Percentiles rank a stretch among this genome's conserved stretches.
These are phyloP conservation scores for Talaromyces sp. DNA, from an alignment of 2,329 filamentous ascomycete genomes.

Conservation along the genomic window DNA sequence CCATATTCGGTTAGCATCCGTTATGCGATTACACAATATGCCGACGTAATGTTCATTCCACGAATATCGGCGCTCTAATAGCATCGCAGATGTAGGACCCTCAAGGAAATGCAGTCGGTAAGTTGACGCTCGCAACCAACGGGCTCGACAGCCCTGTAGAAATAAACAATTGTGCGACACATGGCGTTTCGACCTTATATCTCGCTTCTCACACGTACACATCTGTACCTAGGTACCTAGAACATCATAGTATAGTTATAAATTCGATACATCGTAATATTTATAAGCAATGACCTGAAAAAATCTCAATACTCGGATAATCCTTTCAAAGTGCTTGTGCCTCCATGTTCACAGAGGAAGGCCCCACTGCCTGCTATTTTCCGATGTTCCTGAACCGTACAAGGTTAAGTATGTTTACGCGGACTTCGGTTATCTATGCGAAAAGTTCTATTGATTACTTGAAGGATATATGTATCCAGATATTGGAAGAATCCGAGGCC, in stretches of 20 bases:
- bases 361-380: no score
- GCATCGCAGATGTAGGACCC: not conserved
- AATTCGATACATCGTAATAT: not conserved
- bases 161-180: not conserved
- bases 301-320: no score
- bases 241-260: no score
- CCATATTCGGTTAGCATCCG: not conserved
- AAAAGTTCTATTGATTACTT: not conserved
- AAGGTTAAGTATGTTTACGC: no score
- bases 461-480: not conserved
- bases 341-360: no score
- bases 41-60: not conserved
- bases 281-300: no score
- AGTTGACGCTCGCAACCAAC: not conserved
- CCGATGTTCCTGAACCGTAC: no score
- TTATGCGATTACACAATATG: not conserved
- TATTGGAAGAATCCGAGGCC: not conserved
- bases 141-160: not conserved
- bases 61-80: not conserved
- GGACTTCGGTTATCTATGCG: no score
- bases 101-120: not conserved
- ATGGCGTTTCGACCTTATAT: no score
- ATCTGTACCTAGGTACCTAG: no score
- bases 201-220: no score
- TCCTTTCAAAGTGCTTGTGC: no score